Evolutionary conservation across 768 basidiomycete species (phyloP).

Genomic region (Kwoniella sp.): DNA sequence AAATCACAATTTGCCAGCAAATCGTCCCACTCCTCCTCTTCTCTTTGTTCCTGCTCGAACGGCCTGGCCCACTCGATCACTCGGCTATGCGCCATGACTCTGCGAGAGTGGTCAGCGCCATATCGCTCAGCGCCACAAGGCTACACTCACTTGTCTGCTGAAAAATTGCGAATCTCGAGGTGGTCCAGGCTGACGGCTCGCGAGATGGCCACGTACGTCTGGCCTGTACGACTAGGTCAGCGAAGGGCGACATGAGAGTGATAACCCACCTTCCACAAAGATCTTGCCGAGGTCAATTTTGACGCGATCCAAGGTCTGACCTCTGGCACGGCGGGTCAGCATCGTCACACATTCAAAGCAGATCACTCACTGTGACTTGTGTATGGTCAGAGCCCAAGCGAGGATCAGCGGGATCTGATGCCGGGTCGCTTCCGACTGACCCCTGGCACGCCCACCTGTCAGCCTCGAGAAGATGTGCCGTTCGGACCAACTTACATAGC

Average conservation of each 20-base stretch:
- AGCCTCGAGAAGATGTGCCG: not conserved
- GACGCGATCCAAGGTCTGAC: conserved; percentile 69
- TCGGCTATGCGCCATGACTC: conserved; percentile 33
- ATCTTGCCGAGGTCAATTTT: conserved; percentile 84
- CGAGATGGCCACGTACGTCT: conserved; percentile 47
- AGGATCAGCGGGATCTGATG: conserved; percentile 75
- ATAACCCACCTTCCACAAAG: conserved; percentile 57
- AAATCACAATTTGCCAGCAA: conserved; percentile 17
- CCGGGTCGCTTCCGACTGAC: conserved; percentile 28
- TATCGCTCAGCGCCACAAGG: not conserved
- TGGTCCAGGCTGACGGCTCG: conserved; percentile 45
- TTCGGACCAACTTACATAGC: conserved; percentile 13
- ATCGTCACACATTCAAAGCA: not conserved
- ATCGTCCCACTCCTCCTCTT: conserved; percentile 31
- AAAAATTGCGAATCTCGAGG: conserved; percentile 35
- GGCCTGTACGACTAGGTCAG: conserved; percentile 10
- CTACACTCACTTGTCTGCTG: conserved; percentile 16
- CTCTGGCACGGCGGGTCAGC: conserved; percentile 6
- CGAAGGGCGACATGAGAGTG: not conserved
- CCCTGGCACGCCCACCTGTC: not conserved
- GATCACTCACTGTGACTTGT: conserved; percentile 19
- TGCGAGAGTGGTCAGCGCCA: not conserved
- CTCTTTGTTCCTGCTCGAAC: conserved; percentile 25
- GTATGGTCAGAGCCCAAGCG: conserved; percentile 56
- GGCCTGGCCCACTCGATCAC: conserved; percentile 35